Base-by-base conservation (phyloP, 2,329 filamentous ascomycete species). In the Boeremia exigua region DNA sequence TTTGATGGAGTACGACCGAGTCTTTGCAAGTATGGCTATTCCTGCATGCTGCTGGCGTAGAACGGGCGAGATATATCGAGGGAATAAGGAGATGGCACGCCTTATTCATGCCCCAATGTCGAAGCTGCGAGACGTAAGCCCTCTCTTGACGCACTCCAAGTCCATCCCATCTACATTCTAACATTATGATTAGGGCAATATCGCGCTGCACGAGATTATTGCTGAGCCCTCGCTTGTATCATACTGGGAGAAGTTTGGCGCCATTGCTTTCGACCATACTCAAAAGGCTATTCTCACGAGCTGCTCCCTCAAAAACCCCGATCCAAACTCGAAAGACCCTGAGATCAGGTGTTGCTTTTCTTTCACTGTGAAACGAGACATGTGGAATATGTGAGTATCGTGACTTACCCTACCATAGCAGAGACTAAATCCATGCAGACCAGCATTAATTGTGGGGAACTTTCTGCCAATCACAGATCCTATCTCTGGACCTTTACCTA, bases 161-260 rank as follows among this genome's bases (percentile, higher is more conserved):
- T 37, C 11, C n/a, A 8, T 23, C 2, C 19, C 8, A 19, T 1
- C 3, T 19, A 45, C 3, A 48, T 39, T 46, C 62, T 71, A 50
- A 72, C 15, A 30, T 7, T 9, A 43, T 15, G n/a, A 19, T n/a
- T 58, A 96, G 93, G 95, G 95, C 58, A 96, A 96, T 69, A 88
- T 98, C 61, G 91, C 95, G 11, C 84, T 99, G 43, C 95, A 99
- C 73, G 93, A 99, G 74, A 96, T 99, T 60, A 86, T 99, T 39
- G 92, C 92, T 2, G 95, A 99, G 78, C 92, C 96, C 59, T 96
- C 93, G 36, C 86, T 96, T 58, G 95, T 98, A 50, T 91, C 91
- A 67, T 99, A 99, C 71, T 99, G 95, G 95, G 95, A 99, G 77
- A 96, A 99, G 70, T 99, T 99, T 71, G 93, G 94, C 46, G 94